phyloP scores from a whole-genome alignment of 2,329 filamentous ascomycete species.

The Fusarium protoensiforme region DNA sequence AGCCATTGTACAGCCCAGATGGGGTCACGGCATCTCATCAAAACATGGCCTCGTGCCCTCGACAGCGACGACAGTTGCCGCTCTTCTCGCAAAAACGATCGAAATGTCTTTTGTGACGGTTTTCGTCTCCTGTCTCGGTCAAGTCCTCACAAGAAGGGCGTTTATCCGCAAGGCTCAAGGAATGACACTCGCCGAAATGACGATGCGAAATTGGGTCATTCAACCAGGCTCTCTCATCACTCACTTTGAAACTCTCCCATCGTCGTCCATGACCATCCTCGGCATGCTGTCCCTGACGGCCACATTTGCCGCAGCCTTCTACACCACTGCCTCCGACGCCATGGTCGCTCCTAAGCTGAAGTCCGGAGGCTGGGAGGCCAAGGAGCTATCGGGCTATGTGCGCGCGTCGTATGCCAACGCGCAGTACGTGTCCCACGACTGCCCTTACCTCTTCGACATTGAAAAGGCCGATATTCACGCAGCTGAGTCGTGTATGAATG shows the following conservation, averaged over 20 bases:
- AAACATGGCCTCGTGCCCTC: conserved; percentile 67
- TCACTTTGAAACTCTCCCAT: conserved; percentile 72
- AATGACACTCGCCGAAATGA: conserved; percentile 80
- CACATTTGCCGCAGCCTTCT: conserved; percentile 75
- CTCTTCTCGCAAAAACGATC: conserved; percentile 79
- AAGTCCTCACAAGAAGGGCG: conserved; percentile 77
- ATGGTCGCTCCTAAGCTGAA: conserved; percentile 79
- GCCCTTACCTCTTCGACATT: conserved; percentile 68
- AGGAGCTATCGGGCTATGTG: conserved; percentile 66
- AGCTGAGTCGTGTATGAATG: conserved; percentile 71
- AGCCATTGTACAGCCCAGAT: conserved; percentile 71
- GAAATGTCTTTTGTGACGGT: conserved; percentile 83
- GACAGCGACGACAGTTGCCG: conserved; percentile 74
- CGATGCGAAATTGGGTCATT: conserved; percentile 78
- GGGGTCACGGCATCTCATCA: conserved; percentile 66
- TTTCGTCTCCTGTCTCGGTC: conserved; percentile 79
- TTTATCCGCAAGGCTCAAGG: conserved; percentile 70
- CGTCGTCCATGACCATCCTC: conserved; percentile 71
- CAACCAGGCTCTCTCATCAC: conserved; percentile 79
- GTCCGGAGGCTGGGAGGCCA: conserved; percentile 62
- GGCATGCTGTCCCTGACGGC: conserved; percentile 73
- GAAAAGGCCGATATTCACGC: conserved; percentile 52
- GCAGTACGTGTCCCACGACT: conserved; percentile 64
- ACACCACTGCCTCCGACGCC: conserved; percentile 80
- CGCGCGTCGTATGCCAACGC: conserved; percentile 72